Base-by-base conservation (phyloP, 2,329 filamentous ascomycete species). In the Cercospora beticola region DNA sequence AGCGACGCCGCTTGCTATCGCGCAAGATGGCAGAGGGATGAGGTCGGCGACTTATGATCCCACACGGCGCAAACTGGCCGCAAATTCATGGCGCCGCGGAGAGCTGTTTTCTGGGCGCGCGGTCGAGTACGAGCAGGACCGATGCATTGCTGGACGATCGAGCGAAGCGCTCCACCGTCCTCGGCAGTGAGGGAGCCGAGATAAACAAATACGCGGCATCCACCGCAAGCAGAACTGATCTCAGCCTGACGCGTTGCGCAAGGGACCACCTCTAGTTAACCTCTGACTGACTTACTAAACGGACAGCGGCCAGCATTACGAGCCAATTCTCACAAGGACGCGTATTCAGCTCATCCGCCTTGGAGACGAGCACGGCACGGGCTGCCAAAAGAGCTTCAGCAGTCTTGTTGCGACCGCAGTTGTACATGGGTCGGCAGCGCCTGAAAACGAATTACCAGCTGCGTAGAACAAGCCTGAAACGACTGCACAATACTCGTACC, bases 31-130 rank as follows among this genome's bases (percentile, higher is more conserved):
- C 14, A 18, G 2, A 18, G 54, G n/a, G n/a, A 57, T n/a, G 54
- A 57, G 14, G 54, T 57, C 54, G 54, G 54, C 54, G 54, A 57
- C 54, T 57, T 30, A 10, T 28, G 59, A 9, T 8, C 5, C n/a
- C 21, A 46, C 28, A 31, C 60, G 60, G 60, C 40, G 36, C 33
- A 62, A 62, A 49, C 21, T 62, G 60, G 60, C 33, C 60, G 60
- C 6, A 30, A n/a, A n/a, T 46, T n/a, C 60, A 54, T 33, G 36
- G 61, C 49, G 46, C 62, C 62, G 62, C 62, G 49, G 49, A 54
- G 62, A 62, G 56, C 56, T 62, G 60, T 30, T 18, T 30, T 4
- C 62, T 63, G 43, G 61, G 61, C 61, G 18, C 21, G 21, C 16
- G 18, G 26, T 54, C 30, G 43, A 21, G 43, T 36, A 52, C 61